Percentiles rank a stretch among this genome's conserved stretches.
Evolutionary conservation across 1,284 basidiomycete genomes (phyloP).

Genomic region (Pseudozyma pruni): DNA sequence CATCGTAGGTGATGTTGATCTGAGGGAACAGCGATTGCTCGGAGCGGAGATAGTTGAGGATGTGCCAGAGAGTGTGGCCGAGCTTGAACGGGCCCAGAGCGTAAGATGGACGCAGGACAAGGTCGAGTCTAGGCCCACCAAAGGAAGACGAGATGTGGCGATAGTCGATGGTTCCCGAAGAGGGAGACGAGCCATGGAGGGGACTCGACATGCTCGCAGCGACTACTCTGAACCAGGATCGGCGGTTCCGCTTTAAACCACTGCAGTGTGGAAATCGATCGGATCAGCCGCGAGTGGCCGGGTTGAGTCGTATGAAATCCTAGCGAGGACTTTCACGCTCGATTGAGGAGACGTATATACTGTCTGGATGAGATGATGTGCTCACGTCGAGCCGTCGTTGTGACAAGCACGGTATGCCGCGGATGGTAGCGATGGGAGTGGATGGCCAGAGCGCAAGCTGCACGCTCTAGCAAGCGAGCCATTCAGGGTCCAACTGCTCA

Average conservation of each 20-base stretch:
- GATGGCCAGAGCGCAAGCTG: conserved; percentile 21
- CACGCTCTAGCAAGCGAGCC: neutral
- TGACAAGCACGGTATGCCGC: no score
- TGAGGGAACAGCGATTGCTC: conserved; percentile 47
- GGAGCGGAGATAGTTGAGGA: conserved; percentile 50
- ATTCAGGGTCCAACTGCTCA: conserved; percentile 26
- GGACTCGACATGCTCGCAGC: conserved; percentile 39
- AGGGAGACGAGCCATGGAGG: conserved; percentile 22
- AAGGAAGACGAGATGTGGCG: conserved; percentile 32
- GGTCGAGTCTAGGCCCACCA: conserved; percentile 30
- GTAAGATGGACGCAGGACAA: conserved; percentile 34
- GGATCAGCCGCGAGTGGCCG: no score
- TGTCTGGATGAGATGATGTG: no score
- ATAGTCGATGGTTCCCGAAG: conserved; percentile 1
- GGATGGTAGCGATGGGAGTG: neutral
- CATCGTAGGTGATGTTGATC: conserved; percentile 44
- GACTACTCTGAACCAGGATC: no score
- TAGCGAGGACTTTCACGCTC: no score
- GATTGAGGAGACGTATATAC: no score
- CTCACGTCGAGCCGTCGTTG: no score
- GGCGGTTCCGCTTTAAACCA: no score
- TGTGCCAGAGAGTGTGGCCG: conserved; percentile 54
- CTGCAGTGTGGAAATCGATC: no score
- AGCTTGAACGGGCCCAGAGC: conserved; percentile 49
- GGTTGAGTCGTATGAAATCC: no score